phyloP scores from a whole-genome alignment of 78 protist species.

The Speleostelium caveatum region DNA sequence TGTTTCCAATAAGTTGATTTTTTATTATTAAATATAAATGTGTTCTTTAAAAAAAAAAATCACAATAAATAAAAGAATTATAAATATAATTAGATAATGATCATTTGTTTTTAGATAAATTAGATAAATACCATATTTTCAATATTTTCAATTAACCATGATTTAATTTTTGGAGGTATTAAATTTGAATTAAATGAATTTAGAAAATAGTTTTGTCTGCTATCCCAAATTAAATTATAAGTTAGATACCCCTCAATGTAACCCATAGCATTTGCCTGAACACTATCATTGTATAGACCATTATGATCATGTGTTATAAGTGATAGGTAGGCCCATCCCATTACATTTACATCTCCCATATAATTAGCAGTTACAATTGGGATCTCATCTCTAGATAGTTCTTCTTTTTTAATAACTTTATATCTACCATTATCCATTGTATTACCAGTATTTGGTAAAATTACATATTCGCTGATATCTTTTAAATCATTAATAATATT shows the following conservation, averaged over 20 bases:
- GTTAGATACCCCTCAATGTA: slow-evolving; percentile 83
- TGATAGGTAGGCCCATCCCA: slow-evolving; percentile 76
- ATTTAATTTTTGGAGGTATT: background rate
- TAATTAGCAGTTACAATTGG: background rate
- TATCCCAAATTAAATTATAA: slow-evolving; percentile 13
- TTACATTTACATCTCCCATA: background rate
- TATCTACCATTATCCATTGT: too few species aligned
- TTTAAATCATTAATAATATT: too few species aligned
- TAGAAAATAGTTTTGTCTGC: slow-evolving; percentile 18
- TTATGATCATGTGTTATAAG: slow-evolving; percentile 1
- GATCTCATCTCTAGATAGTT: too few species aligned
- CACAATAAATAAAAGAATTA: background rate
- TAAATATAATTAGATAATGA: background rate
- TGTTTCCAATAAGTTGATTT: slow-evolving; percentile 63
- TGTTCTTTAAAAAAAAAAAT: background rate
- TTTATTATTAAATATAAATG: background rate
- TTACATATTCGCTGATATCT: too few species aligned
- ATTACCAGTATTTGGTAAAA: too few species aligned
- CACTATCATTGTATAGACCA: slow-evolving; percentile 29
- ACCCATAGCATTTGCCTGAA: slow-evolving; percentile 82
- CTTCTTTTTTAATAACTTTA: too few species aligned
- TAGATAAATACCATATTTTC: slow-evolving; percentile 1
- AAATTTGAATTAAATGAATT: background rate
- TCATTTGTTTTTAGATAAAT: too few species aligned
- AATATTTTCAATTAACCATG: slow-evolving; percentile 21